Evolutionary conservation across 1,139 yeast genomes (phyloP).

Genomic region (Hansenula sp.): DNA sequence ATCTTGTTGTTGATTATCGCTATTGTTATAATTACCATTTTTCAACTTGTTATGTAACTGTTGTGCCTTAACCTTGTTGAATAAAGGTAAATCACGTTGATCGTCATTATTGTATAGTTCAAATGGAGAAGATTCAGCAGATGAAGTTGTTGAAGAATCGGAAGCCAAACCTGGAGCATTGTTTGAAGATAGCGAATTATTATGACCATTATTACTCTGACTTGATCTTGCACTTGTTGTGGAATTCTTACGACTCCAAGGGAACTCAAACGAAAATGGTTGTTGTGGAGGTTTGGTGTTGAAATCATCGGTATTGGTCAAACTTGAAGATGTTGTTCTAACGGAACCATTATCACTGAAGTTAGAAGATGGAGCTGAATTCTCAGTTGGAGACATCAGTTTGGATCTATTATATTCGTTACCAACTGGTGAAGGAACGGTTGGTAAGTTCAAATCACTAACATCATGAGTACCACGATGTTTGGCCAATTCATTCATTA

Average conservation of each 20-base stretch:
- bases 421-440: conserved; percentile 1
- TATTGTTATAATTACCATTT: not conserved
- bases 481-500: conserved; percentile 67
- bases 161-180: conserved; percentile 24
- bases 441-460: conserved; percentile 27
- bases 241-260: conserved; percentile 28
- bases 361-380: not conserved
- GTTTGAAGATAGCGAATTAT: conserved; percentile 1
- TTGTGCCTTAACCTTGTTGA: conserved; percentile 12
- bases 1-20: conserved; percentile 12
- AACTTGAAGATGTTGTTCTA: conserved; percentile 13
- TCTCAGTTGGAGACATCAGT: not conserved
- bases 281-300: conserved; percentile 15
- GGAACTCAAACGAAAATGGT: conserved; percentile 39
- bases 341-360: not conserved
- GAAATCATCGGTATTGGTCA: not conserved
- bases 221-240: conserved; percentile 3
- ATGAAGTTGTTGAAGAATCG: conserved; percentile 17
- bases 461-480: conserved; percentile 48
- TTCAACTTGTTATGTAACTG: not conserved
- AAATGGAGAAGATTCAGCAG: conserved; percentile 21
- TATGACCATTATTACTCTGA: conserved; percentile 1
- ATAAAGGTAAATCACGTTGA: conserved; percentile 16
- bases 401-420: not conserved
- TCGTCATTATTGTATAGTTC: conserved; percentile 20